Conservation (phyloP, 768 basidiomycete genomes). For the Russula brevipes region DNA sequence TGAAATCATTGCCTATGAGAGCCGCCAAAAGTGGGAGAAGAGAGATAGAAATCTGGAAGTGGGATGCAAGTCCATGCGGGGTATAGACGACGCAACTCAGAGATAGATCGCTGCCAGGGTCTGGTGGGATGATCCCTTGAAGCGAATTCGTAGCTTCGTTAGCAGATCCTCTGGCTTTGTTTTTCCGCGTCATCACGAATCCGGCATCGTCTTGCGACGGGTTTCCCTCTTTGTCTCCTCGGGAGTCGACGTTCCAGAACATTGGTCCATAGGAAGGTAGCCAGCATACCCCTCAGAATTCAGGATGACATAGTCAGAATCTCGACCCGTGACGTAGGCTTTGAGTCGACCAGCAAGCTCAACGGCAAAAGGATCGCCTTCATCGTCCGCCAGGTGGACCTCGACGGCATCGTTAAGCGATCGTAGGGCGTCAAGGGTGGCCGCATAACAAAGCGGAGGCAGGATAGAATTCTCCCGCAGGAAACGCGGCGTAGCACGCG, state of each 20-base stretch:
- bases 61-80: constrained; percentile 55
- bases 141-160: constrained; percentile 15
- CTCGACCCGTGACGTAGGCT: constrained; percentile 71
- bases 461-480: constrained; percentile 68
- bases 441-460: constrained; percentile 58
- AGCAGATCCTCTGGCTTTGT: constrained; percentile 47
- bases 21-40: constrained; percentile 75
- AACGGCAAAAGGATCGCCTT: constrained; percentile 80
- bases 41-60: constrained; percentile 61
- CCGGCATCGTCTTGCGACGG: constrained; percentile 43
- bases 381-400: constrained; percentile 72
- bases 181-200: constrained; percentile 54
- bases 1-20: constrained; percentile 77
- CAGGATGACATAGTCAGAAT: constrained; percentile 79
- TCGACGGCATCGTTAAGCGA: constrained; percentile 36
- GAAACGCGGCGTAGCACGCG: constrained; percentile 62
- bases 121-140: constrained; percentile 50
- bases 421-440: constrained; percentile 54
- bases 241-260: constrained; percentile 48
- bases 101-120: constrained; percentile 36
- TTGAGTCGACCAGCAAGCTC: constrained; percentile 69
- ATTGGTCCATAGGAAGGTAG: constrained; percentile 75
- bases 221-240: constrained; percentile 26
- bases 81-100: constrained; percentile 57
- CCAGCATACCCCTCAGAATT: constrained; percentile 73